Evolutionary conservation across 2,329 filamentous ascomycete genomes (phyloP).

Genomic region (Achaetomium macrosporum): DNA sequence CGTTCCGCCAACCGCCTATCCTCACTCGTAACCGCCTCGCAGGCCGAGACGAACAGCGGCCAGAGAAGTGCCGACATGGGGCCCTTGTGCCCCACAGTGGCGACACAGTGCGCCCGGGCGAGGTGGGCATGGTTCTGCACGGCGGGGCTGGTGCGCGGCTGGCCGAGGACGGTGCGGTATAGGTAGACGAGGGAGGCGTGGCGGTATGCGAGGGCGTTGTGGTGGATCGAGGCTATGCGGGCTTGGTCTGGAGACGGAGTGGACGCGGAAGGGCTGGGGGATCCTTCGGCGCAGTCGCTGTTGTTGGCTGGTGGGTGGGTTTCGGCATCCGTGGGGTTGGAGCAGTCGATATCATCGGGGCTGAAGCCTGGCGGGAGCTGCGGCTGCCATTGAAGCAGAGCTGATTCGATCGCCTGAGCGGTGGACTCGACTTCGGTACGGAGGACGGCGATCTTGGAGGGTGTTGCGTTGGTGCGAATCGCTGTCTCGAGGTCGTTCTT

Average conservation of each 20-base stretch:
- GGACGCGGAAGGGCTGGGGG: neutral
- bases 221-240: slow-evolving; percentile 48
- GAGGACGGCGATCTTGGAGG: slow-evolving; percentile 42
- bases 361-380: slow-evolving; percentile 38
- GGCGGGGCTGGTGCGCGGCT: slow-evolving; percentile 39
- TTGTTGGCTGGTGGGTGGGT: neutral
- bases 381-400: slow-evolving; percentile 52
- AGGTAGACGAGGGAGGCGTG: slow-evolving; percentile 54
- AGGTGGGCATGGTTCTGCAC: slow-evolving; percentile 50
- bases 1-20: slow-evolving; percentile 48
- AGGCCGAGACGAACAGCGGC: slow-evolving; percentile 59
- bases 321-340: neutral
- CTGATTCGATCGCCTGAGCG: slow-evolving; percentile 49
- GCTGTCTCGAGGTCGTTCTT: slow-evolving; percentile 48
- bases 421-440: slow-evolving; percentile 46
- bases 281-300: neutral
- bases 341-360: slow-evolving; percentile 19
- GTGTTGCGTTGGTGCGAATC: slow-evolving; percentile 34
- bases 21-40: slow-evolving; percentile 46
- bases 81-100: slow-evolving; percentile 49
- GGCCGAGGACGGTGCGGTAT: slow-evolving; percentile 48
- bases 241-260: slow-evolving; percentile 29
- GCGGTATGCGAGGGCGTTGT: slow-evolving; percentile 56
- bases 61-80: slow-evolving; percentile 60
- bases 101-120: slow-evolving; percentile 48